These are phyloP conservation scores for Cutaneotrichosporon cavernicola DNA, from an alignment of 1,284 basidiomycete genomes.

Conservation along the genomic window DNA sequence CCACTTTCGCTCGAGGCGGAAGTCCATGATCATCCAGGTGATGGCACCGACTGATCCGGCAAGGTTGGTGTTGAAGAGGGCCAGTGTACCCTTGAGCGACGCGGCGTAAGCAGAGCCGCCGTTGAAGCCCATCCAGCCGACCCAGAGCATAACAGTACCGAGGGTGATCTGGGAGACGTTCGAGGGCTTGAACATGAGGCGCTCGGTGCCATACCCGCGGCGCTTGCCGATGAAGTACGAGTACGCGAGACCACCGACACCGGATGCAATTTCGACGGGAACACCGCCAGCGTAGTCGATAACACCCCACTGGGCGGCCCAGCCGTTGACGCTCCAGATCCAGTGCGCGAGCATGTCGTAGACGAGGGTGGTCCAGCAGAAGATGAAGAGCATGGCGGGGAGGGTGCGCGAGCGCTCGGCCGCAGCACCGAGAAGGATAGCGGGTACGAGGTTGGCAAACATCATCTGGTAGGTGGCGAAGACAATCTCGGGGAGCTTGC, in stretches of 20 bases:
- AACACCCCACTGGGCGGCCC: constrained; percentile 87
- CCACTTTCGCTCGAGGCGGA: constrained; percentile 71
- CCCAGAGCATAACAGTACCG: constrained; percentile 86
- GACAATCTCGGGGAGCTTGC: constrained; percentile 58
- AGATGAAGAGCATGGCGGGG: constrained; percentile 83
- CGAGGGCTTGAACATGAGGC: constrained; percentile 86
- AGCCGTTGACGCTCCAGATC: constrained; percentile 75
- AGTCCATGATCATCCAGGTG: constrained; percentile 88
- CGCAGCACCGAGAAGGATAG: constrained; percentile 61
- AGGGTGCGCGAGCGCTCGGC: constrained; percentile 85
- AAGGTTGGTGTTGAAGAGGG: constrained; percentile 81
- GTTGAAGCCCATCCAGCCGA: constrained; percentile 67
- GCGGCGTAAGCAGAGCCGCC: constrained; percentile 80
- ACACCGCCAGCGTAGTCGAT: constrained; percentile 78
- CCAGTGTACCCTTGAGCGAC: constrained; percentile 81
- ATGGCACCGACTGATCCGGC: constrained; percentile 61
- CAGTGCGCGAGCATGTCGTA: constrained; percentile 78
- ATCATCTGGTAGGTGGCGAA: constrained; percentile 81
- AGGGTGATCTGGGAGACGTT: constrained; percentile 78
- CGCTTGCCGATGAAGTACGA: constrained; percentile 64
- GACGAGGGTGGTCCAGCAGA: constrained; percentile 64
- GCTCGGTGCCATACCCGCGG: constrained; percentile 69
- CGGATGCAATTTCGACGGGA: constrained; percentile 89
- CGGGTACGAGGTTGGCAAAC: constrained; percentile 57
- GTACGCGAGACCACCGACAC: constrained; percentile 80